Conservation (phyloP, 192 early-diverging fungal genomes). For the Coemansia sp. region DNA sequence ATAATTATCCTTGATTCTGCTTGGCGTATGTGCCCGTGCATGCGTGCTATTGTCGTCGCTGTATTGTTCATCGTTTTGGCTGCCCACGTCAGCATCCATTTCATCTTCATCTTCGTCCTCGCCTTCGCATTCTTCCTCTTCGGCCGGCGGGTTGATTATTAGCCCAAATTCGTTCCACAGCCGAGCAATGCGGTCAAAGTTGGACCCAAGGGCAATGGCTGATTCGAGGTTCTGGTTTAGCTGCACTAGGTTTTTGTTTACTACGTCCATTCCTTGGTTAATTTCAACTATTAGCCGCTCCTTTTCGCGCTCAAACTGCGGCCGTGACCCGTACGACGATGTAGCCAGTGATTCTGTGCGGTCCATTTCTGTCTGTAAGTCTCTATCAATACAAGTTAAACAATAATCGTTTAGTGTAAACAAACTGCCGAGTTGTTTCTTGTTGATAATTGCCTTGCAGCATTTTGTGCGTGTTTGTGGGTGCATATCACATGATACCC, state of each 20-base stretch:
- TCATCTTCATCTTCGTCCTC: neutral
- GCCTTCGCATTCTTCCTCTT: constrained; percentile 13
- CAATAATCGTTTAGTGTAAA: neutral
- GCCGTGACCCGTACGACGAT: constrained; percentile 13
- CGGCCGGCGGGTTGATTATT: constrained; percentile 38
- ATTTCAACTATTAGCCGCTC: constrained; percentile 46
- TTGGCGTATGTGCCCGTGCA: neutral
- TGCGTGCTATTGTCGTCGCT: constrained; percentile 3
- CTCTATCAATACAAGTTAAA: neutral
- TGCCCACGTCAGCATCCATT: constrained; percentile 1
- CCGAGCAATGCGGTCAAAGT: constrained; percentile 37
- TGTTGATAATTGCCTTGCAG: neutral
- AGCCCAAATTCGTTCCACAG: constrained; percentile 49
- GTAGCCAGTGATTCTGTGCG: constrained; percentile 21
- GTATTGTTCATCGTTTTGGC: neutral
- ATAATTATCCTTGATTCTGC: neutral
- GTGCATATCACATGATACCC: no score
- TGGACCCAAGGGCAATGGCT: constrained; percentile 37
- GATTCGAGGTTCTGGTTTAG: constrained; percentile 52
- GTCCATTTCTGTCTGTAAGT: constrained; percentile 20
- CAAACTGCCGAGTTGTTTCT: neutral
- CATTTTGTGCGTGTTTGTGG: no score
- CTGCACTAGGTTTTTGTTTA: constrained; percentile 44
- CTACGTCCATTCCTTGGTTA: constrained; percentile 45
- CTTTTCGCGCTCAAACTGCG: constrained; percentile 52